Evolutionary conservation across 106 monocot species (phyloP), one percentile per base, ranked within the genome.

Genomic region (Allium fistulosum): DNA sequence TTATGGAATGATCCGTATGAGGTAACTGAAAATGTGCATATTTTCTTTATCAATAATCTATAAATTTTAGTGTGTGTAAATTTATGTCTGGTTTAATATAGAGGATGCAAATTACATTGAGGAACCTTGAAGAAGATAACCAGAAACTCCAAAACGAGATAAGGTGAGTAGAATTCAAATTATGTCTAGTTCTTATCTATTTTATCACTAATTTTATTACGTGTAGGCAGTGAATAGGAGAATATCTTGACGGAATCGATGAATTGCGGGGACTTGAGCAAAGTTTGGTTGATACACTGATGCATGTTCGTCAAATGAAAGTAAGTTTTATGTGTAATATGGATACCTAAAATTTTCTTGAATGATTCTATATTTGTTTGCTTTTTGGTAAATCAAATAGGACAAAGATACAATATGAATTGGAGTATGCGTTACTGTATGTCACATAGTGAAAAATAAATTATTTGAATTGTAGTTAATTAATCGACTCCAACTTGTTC

Each of bases 261-360:
- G 82, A 94, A 73, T 78, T 94, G 87, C 87, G 76, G 66, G 78
- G 74, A 78, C 90, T 94, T 80, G 94, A 94, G 78, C 84, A 87
- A 79, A 81, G 80, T 71, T 62, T 94, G 53, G 87, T 87, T 50
- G 65, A 63, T 7, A 67, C 90, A 48, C 70, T 87, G 63, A 85
- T 72, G 69, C 62, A 74, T 49, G 90, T 90, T 51, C 82, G 94
- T 15, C 62, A 70, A 8, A 80, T 82, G 45, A 94, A 87, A 66
- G 94, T 87, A 67, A 68, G 70, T 58, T 14, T 1, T 0, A 15
- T 17, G 17, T 11, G 46, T 5, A 11, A 9, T 49, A 8, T 50
- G 47, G 37, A 62, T 62, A 45, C 11, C 46, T 45, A 11, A 11
- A 62, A 28, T 0, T 62, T 62, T 45, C 46, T 62, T 62, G 59